These are phyloP conservation scores for Colletotrichum liaoningense DNA, from an alignment of 2,329 filamentous ascomycete genomes.

Conservation along the genomic window DNA sequence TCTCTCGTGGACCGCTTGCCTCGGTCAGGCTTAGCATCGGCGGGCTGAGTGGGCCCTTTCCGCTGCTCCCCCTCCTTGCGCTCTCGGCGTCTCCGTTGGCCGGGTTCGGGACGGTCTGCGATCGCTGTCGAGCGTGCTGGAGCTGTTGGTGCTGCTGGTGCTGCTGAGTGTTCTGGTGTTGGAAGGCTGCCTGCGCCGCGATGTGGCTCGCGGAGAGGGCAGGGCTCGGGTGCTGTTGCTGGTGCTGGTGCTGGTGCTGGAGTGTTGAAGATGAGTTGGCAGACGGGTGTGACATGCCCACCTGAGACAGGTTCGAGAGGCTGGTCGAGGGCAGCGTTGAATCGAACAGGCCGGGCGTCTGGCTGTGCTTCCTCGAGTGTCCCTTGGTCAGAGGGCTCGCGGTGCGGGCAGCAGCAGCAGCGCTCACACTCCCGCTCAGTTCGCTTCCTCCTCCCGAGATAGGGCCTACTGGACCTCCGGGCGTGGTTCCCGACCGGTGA, in stretches of 20 bases:
- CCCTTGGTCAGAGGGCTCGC: conserved; percentile 47
- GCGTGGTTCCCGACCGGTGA: conserved; percentile 37
- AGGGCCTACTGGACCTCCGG: conserved; percentile 17
- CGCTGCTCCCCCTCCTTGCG: conserved; percentile 55
- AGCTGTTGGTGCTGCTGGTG: conserved; percentile 51
- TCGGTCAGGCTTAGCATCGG: conserved; percentile 74
- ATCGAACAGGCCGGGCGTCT: conserved; percentile 82
- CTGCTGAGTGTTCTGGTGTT: conserved; percentile 60
- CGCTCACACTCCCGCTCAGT: conserved; percentile 17
- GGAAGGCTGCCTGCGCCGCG: conserved; percentile 81
- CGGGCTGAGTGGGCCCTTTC: conserved; percentile 67
- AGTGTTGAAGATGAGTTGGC: conserved; percentile 38
- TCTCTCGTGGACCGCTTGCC: conserved; percentile 71
- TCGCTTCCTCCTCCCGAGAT: conserved; percentile 20
- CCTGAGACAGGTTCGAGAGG: conserved; percentile 64
- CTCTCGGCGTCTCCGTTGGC: conserved; percentile 18
- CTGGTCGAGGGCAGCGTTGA: conserved; percentile 74
- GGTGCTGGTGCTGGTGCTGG: conserved; percentile 25
- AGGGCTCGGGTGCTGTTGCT: conserved; percentile 40
- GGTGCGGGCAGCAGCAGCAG: conserved; percentile 42
- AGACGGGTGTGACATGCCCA: conserved; percentile 58
- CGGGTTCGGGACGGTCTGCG: conserved; percentile 76
- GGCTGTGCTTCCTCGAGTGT: conserved; percentile 75
- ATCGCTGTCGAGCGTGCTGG: conserved; percentile 73
- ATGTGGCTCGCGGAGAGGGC: conserved; percentile 78